Evolutionary conservation across 345 rosid genomes (phyloP).

Genomic region (Brassica rapa): DNA sequence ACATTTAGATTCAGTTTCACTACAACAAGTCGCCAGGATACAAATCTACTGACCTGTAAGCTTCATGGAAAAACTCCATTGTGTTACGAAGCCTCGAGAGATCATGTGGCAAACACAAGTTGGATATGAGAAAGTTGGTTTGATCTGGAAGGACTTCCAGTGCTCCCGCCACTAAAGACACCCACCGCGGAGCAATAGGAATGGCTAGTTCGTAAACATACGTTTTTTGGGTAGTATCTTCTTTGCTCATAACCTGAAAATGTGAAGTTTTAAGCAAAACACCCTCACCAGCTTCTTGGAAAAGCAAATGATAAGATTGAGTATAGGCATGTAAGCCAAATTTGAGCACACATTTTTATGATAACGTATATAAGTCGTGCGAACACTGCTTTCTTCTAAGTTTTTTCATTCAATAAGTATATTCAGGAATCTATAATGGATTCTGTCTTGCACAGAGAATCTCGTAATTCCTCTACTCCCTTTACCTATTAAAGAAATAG

Average conservation of each 20-base stretch:
- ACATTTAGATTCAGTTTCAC: slow-evolving; percentile 13
- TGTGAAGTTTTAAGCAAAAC: neutral
- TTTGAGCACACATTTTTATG: slow-evolving; percentile 9
- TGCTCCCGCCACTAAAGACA: slow-evolving; percentile 89
- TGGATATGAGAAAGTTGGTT: slow-evolving; percentile 64
- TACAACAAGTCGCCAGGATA: slow-evolving; percentile 1
- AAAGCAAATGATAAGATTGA: slow-evolving; percentile 14
- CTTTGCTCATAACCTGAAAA: slow-evolving; percentile 80
- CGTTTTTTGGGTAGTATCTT: slow-evolving; percentile 83
- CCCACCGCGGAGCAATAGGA: slow-evolving; percentile 81
- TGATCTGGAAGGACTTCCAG: slow-evolving; percentile 80
- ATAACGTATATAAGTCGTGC: neutral
- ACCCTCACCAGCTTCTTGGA: neutral
- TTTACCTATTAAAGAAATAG: slow-evolving; percentile 25
- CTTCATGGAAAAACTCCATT: slow-evolving; percentile 78
- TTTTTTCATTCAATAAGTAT: neutral
- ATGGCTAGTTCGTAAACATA: slow-evolving; percentile 80
- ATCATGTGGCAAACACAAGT: slow-evolving; percentile 72
- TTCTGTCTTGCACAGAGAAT: neutral
- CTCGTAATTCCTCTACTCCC: slow-evolving; percentile 13
- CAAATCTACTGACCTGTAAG: slow-evolving; percentile 67
- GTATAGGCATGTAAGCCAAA: slow-evolving; percentile 12
- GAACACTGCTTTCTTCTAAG: slow-evolving; percentile 5
- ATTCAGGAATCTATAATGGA: neutral
- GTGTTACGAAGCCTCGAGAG: slow-evolving; percentile 69